These are phyloP conservation scores for Knoxdaviesia capensis DNA, from an alignment of 2,329 filamentous ascomycete species.

Conservation along the genomic window DNA sequence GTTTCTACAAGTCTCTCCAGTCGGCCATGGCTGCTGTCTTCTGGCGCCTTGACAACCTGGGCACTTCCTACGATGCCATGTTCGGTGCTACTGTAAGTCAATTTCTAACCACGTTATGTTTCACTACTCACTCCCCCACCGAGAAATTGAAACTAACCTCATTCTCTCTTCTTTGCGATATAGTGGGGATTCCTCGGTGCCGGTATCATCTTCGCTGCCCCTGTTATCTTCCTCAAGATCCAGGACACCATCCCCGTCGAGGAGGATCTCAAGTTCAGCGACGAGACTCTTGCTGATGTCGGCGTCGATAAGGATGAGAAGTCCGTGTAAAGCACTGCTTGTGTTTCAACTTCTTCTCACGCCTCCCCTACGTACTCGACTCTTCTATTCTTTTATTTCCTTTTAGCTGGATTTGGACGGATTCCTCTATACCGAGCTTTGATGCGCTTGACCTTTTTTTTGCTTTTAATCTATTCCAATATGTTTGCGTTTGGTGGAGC, in stretches of 20 bases:
- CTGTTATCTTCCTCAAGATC: slow-evolving; percentile 62
- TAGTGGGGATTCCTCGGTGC: slow-evolving; percentile 53
- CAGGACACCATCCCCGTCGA: slow-evolving; percentile 64
- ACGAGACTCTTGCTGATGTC: slow-evolving; percentile 63
- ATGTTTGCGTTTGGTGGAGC: too few species aligned
- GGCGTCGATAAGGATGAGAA: too few species aligned
- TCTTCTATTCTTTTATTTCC: too few species aligned
- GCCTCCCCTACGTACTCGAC: too few species aligned
- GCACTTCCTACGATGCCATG: slow-evolving; percentile 46
- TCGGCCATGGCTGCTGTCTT: slow-evolving; percentile 67
- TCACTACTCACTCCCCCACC: not conserved
- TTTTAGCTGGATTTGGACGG: too few species aligned
- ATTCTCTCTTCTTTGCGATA: slow-evolving; percentile 12
- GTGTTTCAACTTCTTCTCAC: too few species aligned
- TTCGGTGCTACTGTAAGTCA: slow-evolving; percentile 33
- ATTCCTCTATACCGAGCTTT: too few species aligned
- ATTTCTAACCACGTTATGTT: slow-evolving; percentile 5
- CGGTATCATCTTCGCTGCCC: slow-evolving; percentile 57
- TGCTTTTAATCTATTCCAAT: too few species aligned
- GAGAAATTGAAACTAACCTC: slow-evolving; percentile 6
- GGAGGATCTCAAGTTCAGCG: slow-evolving; percentile 67
- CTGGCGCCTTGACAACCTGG: slow-evolving; percentile 45
- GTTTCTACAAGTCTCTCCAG: slow-evolving; percentile 72
- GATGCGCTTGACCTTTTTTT: too few species aligned
- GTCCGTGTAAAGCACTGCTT: slow-evolving; percentile 3